These are phyloP conservation scores for Xerocomellus dryophilus DNA, from an alignment of 768 basidiomycete genomes.

Conservation along the genomic window DNA sequence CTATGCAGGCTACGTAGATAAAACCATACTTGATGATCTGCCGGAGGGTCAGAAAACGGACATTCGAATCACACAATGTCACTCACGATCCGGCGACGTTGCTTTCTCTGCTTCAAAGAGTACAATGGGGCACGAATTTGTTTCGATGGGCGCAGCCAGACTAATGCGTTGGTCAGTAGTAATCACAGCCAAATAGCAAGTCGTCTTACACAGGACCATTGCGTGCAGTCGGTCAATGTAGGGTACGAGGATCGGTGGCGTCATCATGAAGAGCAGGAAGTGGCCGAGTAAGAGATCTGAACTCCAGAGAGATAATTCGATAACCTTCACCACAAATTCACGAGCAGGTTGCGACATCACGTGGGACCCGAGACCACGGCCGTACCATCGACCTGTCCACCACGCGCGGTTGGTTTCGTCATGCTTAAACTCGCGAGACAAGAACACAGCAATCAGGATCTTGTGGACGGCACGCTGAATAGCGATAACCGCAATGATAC, in stretches of 20 bases:
- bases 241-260: constrained; percentile 83
- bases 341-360: constrained; percentile 97
- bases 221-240: constrained; percentile 92
- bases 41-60: constrained; percentile 8
- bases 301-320: constrained; percentile 93
- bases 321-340: constrained; percentile 96
- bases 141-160: constrained; percentile 94
- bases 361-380: constrained; percentile 83
- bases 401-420: constrained; percentile 98
- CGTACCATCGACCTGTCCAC: constrained; percentile 99
- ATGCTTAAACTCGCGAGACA: constrained; percentile 98
- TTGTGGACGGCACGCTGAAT: constrained; percentile 94
- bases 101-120: constrained; percentile 83
- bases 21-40: constrained; percentile 83
- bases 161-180: constrained; percentile 38
- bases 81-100: constrained; percentile 86
- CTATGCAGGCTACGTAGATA: constrained; percentile 67
- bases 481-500: constrained; percentile 85
- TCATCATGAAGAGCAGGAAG: constrained; percentile 85
- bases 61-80: not conserved
- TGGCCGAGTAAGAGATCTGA: constrained; percentile 90
- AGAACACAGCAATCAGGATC: constrained; percentile 87
- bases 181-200: constrained; percentile 6
- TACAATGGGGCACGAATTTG: constrained; percentile 92
- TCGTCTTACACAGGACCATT: constrained; percentile 70